Percentiles rank a stretch among this genome's conserved stretches.
phyloP scores from a whole-genome alignment of 148 eudicot genomes.

The Hydrangea macrophylla region DNA sequence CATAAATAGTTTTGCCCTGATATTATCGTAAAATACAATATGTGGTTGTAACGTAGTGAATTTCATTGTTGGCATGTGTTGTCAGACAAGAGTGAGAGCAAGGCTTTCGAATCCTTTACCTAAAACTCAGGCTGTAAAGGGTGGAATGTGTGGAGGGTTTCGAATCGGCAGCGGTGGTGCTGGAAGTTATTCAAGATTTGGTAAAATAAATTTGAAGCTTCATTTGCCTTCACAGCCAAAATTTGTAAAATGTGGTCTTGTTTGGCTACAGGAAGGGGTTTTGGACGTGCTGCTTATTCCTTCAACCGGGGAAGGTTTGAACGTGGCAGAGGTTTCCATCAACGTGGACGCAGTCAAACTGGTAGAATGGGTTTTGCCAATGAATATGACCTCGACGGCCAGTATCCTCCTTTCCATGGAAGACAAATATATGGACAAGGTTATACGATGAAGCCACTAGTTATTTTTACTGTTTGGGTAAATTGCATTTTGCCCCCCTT shows the following conservation, averaged over 20 bases:
- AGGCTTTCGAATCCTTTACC: slow-evolving; percentile 88
- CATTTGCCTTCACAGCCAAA: background rate
- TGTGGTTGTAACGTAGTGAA: background rate
- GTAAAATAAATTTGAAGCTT: slow-evolving; percentile 11
- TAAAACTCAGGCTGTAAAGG: slow-evolving; percentile 84
- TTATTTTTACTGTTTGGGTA: background rate
- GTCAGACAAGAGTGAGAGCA: slow-evolving; percentile 62
- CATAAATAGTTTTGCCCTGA: background rate
- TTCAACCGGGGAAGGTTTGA: slow-evolving; percentile 44
- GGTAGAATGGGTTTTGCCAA: slow-evolving; percentile 32
- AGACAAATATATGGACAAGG: slow-evolving; percentile 42
- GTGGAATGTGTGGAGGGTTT: slow-evolving; percentile 84
- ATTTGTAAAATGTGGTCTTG: slow-evolving; percentile 8
- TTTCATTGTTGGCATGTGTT: slow-evolving; percentile 5
- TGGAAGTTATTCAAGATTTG: slow-evolving; percentile 20
- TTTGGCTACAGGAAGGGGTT: slow-evolving; percentile 52
- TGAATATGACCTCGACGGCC: slow-evolving; percentile 43
- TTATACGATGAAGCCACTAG: background rate
- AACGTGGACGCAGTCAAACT: slow-evolving; percentile 48
- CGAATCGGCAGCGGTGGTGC: slow-evolving; percentile 59
- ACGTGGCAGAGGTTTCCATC: slow-evolving; percentile 46
- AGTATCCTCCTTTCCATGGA: slow-evolving; percentile 50
- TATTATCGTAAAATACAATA: background rate
- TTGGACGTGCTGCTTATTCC: slow-evolving; percentile 43
- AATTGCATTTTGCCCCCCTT: no score